Evolutionary conservation across 306 rosid species (phyloP).

Genomic region (Ormosia semicastrata): DNA sequence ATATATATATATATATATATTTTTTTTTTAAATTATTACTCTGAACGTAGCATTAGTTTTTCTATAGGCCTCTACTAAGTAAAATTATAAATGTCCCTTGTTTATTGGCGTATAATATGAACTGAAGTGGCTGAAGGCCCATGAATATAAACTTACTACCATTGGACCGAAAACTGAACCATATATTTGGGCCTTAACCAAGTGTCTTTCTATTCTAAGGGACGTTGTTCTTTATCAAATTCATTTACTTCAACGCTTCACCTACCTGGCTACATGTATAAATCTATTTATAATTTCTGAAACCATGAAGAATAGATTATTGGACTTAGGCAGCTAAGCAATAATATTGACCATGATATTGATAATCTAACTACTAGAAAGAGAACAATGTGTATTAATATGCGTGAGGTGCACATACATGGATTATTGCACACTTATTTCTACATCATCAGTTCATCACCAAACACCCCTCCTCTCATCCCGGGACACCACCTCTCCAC

Average conservation of each 20-base stretch:
- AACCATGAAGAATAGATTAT: neutral
- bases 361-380: constrained; percentile 34
- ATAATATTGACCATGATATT: constrained; percentile 22
- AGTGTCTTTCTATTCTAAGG: neutral
- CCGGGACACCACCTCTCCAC: neutral
- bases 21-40: neutral
- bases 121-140: neutral
- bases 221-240: neutral
- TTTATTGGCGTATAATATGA: neutral
- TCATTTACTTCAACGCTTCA: neutral
- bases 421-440: constrained; percentile 17
- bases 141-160: neutral
- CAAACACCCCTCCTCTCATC: constrained; percentile 24
- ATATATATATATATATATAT: too few species aligned
- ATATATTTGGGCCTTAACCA: neutral
- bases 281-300: neutral
- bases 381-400: constrained; percentile 17
- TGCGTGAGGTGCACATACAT: constrained; percentile 18
- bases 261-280: neutral
- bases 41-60: neutral
- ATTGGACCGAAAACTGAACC: neutral
- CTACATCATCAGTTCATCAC: constrained; percentile 37
- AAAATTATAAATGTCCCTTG: neutral
- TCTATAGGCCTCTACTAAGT: neutral
- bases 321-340: constrained; percentile 34